These are phyloP conservation scores for Verticillium zaregamsianum DNA, from an alignment of 2,329 filamentous ascomycete genomes.

Conservation along the genomic window DNA sequence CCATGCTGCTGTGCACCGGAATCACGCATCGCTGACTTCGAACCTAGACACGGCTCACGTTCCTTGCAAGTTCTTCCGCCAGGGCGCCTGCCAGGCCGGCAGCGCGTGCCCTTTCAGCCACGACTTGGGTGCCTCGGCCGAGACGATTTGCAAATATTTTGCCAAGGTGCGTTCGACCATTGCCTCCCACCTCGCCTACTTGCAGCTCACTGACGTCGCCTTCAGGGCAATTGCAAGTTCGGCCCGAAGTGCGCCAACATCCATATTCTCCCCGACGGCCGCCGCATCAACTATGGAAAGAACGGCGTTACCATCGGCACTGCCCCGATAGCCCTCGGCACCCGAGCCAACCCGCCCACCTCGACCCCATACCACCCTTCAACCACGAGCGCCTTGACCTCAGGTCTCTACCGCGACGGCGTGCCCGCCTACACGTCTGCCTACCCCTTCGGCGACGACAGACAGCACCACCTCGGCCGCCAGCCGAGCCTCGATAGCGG, in stretches of 20 bases:
- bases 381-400: constrained; percentile 61
- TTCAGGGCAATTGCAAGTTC: constrained; percentile 96
- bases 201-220: constrained; percentile 7
- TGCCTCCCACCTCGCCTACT: constrained; percentile 9
- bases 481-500: constrained; percentile 52
- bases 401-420: constrained; percentile 41
- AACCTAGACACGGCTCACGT: constrained; percentile 85
- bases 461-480: constrained; percentile 38
- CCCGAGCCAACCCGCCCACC: constrained; percentile 61
- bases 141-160: constrained; percentile 98
- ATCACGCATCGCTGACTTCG: constrained; percentile 1
- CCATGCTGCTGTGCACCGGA: constrained; percentile 3
- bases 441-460: constrained; percentile 35
- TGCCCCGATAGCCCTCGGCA: constrained; percentile 56
- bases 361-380: constrained; percentile 54
- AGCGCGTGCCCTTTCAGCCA: constrained; percentile 96
- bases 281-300: constrained; percentile 78
- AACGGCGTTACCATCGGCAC: constrained; percentile 62
- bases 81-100: constrained; percentile 93
- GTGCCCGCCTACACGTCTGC: constrained; percentile 30
- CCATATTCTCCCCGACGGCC: constrained; percentile 90
- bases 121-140: constrained; percentile 77
- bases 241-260: constrained; percentile 96
- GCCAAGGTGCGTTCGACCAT: constrained; percentile 67
- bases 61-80: constrained; percentile 98